Evolutionary conservation across 2,329 filamentous ascomycete genomes (phyloP).

Genomic region (Arthrobotrys entomopaga): DNA sequence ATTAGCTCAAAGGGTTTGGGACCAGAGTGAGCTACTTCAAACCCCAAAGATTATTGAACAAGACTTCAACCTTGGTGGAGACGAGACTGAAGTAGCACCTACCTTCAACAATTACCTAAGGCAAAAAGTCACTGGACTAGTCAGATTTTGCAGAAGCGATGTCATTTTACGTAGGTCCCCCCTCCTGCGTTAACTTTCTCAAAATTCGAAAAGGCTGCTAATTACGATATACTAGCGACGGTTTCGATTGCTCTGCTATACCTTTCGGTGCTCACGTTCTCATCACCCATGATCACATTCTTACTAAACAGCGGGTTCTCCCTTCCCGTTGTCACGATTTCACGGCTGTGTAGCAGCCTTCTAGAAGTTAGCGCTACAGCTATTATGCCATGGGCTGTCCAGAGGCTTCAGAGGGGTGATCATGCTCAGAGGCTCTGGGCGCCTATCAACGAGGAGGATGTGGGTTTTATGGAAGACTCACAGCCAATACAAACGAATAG

Average conservation of each 20-base stretch:
- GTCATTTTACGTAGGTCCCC: constrained; percentile 61
- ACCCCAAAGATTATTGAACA: constrained; percentile 58
- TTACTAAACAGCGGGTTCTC: constrained; percentile 67
- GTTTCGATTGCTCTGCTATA: constrained; percentile 67
- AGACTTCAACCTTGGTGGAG: not conserved
- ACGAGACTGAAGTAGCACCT: constrained; percentile 4
- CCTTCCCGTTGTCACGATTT: constrained; percentile 61
- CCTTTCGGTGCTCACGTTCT: constrained; percentile 69
- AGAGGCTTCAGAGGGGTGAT: constrained; percentile 54
- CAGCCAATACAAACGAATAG: constrained; percentile 56
- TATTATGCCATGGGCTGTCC: constrained; percentile 66
- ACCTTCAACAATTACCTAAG: constrained; percentile 19
- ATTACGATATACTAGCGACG: constrained; percentile 62
- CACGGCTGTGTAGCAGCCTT: constrained; percentile 64
- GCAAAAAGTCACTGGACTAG: constrained; percentile 60
- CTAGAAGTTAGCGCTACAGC: constrained; percentile 69
- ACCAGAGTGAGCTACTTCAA: constrained; percentile 60
- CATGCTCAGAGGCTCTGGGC: constrained; percentile 38
- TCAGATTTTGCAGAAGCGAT: constrained; percentile 61
- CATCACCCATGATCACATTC: constrained; percentile 69
- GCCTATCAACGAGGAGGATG: constrained; percentile 30
- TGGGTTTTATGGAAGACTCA: constrained; percentile 57
- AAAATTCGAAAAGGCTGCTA: not conserved
- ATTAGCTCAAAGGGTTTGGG: constrained; percentile 63
- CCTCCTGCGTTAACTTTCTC: not conserved